phyloP scores from a whole-genome alignment of 192 early-diverging fungal species.

The Backusella mclennaniae region DNA sequence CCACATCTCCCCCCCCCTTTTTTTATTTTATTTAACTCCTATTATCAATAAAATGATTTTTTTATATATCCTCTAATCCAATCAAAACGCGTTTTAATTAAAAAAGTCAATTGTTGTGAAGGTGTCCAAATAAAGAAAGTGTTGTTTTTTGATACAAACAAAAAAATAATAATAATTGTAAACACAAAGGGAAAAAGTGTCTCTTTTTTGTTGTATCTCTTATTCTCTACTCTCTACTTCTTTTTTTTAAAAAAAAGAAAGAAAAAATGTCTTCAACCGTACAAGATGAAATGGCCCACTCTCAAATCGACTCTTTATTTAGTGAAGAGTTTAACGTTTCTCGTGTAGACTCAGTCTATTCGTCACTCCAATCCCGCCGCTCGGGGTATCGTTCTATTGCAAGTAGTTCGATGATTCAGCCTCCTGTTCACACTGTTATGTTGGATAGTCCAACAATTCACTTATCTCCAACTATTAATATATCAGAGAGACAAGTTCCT shows the following conservation, averaged over 20 bases:
- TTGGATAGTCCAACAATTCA: constrained; percentile 13
- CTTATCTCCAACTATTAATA: not conserved
- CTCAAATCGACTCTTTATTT: constrained; percentile 12
- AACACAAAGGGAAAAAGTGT: not conserved
- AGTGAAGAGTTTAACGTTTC: constrained; percentile 17
- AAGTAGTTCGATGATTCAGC: constrained; percentile 18
- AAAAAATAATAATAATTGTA: not conserved
- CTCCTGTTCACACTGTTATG: constrained; percentile 22
- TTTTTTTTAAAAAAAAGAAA: constrained; percentile 2
- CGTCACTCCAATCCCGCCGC: constrained; percentile 22
- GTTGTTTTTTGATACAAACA: not conserved
- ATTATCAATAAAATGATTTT: not conserved
- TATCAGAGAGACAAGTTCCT: not conserved
- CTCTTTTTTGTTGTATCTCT: not conserved
- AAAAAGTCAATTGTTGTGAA: constrained; percentile 5
- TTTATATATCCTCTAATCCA: not conserved
- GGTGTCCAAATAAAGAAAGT: constrained; percentile 1
- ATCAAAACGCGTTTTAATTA: not conserved
- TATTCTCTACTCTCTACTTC: not conserved
- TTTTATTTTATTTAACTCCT: not conserved
- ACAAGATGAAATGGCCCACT: constrained; percentile 14
- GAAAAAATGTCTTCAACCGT: not conserved
- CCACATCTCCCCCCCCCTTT: not conserved
- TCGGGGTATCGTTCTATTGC: constrained; percentile 2
- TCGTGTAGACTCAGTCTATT: constrained; percentile 29